These are phyloP conservation scores for Glycine latifolia DNA, from an alignment of 306 rosid species.

Conservation along the genomic window DNA sequence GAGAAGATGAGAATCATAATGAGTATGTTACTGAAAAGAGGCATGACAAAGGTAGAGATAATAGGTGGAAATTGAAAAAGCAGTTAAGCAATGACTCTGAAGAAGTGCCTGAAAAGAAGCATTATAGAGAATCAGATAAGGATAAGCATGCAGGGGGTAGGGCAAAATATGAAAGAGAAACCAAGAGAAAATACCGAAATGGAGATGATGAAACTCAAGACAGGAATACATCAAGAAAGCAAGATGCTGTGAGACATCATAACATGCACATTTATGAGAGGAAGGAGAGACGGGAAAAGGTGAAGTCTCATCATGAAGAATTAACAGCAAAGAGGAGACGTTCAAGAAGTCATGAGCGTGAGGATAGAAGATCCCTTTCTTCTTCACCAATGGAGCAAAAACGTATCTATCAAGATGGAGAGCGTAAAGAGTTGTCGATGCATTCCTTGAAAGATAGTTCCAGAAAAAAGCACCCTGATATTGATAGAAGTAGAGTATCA, in stretches of 20 bases:
- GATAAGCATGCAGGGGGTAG: conserved; percentile 57
- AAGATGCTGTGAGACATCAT: conserved; percentile 55
- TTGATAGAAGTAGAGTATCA: conserved; percentile 63
- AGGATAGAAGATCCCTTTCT: conserved; percentile 62
- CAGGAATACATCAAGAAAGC: conserved; percentile 56
- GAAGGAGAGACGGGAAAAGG: conserved; percentile 58
- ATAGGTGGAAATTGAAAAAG: conserved; percentile 40
- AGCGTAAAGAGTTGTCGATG: conserved; percentile 51
- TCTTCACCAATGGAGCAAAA: conserved; percentile 63
- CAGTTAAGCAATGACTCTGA: conserved; percentile 44
- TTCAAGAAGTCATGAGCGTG: conserved; percentile 70
- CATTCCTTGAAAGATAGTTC: conserved; percentile 63
- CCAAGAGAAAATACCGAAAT: conserved; percentile 63
- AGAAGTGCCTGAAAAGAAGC: conserved; percentile 62
- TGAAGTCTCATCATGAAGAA: conserved; percentile 62
- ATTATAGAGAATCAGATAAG: conserved; percentile 61
- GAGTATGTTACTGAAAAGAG: conserved; percentile 57
- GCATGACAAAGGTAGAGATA: conserved; percentile 50
- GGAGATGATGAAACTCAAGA: conserved; percentile 63
- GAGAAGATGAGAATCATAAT: conserved; percentile 57
- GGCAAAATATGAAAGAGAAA: conserved; percentile 64
- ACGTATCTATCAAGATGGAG: conserved; percentile 50
- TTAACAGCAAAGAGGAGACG: conserved; percentile 65
- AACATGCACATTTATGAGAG: conserved; percentile 52
- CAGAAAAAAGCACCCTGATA: conserved; percentile 59